Base-by-base conservation (phyloP, 495 filamentous ascomycete genomes). In the Glonium stellatum region DNA sequence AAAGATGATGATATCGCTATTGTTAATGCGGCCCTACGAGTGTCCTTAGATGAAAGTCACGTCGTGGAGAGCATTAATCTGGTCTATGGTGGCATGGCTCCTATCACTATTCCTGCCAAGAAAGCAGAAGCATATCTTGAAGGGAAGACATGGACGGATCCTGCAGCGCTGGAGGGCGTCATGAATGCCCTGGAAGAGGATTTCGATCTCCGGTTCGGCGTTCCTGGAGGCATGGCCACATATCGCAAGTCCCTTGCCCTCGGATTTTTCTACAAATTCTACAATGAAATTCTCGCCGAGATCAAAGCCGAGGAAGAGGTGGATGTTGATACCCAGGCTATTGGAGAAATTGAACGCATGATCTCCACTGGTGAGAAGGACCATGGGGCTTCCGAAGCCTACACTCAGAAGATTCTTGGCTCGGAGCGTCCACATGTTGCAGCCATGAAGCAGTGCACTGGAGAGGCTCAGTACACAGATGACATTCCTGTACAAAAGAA, bases 1-100 rank as follows among this genome's bases (percentile, higher is more conserved):
- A 96, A 96, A 66, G 92, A 97, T 68, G 92, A 96, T 71, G 92
- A 97, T 74, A 96, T 96, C 70, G 92, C 92, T 10, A 96, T 97
- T 59, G 92, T 96, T 42, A 97, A 92, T 59, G 82, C 87, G 9
- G 87, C 90, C 5, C 71, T 97, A 39, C 84, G 87, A 47, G 78
- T 96, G 6, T 78, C 77, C 2, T 73, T 97, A 1, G 80, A 82
- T 35, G 79, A 85, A 0, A 73, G 74, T 4, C 79, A 91, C 39
- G 70, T 80, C 11, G 89, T 96, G 8, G 78, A 83, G 47, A 83
- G 80, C 62, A 83, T 80, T 37, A 87, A 86, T 60, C 80, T 97
- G 21, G 86, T 92, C 0, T 97, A 95, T 62, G 92, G 92, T 54
- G 92, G 87, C 21, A 90, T 97, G 90, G 92, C 92, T 4, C 82